phyloP scores from a whole-genome alignment of 2,329 filamentous ascomycete species.

The Dryadomyces sulphureus region DNA sequence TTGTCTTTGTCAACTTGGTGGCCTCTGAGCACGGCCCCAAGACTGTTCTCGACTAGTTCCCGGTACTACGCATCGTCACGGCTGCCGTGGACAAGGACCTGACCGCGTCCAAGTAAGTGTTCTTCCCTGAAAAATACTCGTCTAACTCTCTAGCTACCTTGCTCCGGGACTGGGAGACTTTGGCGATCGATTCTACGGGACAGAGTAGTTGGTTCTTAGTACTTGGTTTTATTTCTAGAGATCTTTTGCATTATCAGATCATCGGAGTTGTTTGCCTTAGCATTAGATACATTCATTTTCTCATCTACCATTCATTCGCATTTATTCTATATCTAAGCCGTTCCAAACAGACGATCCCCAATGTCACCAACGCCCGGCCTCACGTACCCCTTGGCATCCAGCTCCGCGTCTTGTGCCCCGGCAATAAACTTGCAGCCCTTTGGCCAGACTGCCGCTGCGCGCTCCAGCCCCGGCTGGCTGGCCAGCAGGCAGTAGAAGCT shows the following conservation, averaged over 20 bases:
- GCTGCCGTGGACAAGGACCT: slow-evolving; percentile 1
- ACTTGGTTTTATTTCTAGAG: too few relatives aligned
- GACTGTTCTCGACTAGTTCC: not conserved
- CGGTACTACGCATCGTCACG: not conserved
- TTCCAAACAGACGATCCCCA: slow-evolving; percentile 62
- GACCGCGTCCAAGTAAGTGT: slow-evolving; percentile 1
- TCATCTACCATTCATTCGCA: not conserved
- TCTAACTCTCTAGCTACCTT: not conserved
- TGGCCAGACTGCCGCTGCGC: slow-evolving; percentile 62
- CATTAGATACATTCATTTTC: not conserved
- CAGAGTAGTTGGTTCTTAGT: not conserved
- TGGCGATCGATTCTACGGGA: slow-evolving; percentile 3
- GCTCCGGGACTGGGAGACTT: slow-evolving; percentile 3
- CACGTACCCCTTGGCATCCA: slow-evolving; percentile 74
- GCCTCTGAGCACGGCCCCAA: not conserved
- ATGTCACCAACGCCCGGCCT: slow-evolving; percentile 81
- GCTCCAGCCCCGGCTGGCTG: slow-evolving; percentile 50
- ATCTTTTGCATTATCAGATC: too few relatives aligned
- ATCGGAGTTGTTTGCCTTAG: not conserved
- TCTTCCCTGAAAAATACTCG: not conserved
- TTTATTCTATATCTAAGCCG: not conserved
- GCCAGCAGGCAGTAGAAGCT: slow-evolving; percentile 63
- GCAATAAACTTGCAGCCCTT: slow-evolving; percentile 67
- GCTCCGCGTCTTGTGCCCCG: slow-evolving; percentile 57
- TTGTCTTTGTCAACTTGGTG: slow-evolving; percentile 4